Base-by-base conservation (phyloP, 2,329 filamentous ascomycete species). In the Alternaria sp. region DNA sequence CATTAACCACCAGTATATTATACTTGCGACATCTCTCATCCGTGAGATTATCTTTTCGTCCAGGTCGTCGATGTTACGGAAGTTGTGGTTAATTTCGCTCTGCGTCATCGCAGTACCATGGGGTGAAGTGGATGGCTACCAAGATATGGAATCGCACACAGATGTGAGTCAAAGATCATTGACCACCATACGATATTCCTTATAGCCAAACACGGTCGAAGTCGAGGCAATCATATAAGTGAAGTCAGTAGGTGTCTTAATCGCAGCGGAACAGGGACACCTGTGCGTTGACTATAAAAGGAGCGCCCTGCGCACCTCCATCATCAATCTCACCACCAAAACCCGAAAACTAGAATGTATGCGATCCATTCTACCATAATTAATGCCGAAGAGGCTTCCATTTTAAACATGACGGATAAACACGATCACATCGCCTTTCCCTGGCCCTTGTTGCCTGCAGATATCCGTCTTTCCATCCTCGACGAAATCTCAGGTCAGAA, bases 401-500 rank as follows among this genome's bases (percentile, higher is more conserved):
- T 19, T 10, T 44, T 17, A 21, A 1, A 19, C 19, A 44, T 44
- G n/a, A 44, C 40, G n/a, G 17, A 62, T 49, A 66, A 59, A 61
- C 54, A 61, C 52, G 10, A 62, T 57, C 46, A 57, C 15, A 67
- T 49, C 51, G 65, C 59, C 36, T 68, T 64, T 66, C 63, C 60
- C 60, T 68, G 63, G 63, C 50, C 54, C 60, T 66, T 36, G 43
- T 59, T 68, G 66, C 66, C 66, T 64, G 57, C 66, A 66, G 66
- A 66, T 59, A 68, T 68, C 63, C 66, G 66, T 43, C 63, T 68
- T 52, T 63, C 63, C 50, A 64, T 68, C 47, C 61, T 68, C 53
- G 63, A 68, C 32, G 66, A 68, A 64, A 66, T 68, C 47, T 63
- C 60, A 28, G 54, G 55, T 63, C 66, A 63, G 60, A 64, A 68